phyloP scores from a whole-genome alignment of 2,329 filamentous ascomycete species.

The Clarireedia hainanense region DNA sequence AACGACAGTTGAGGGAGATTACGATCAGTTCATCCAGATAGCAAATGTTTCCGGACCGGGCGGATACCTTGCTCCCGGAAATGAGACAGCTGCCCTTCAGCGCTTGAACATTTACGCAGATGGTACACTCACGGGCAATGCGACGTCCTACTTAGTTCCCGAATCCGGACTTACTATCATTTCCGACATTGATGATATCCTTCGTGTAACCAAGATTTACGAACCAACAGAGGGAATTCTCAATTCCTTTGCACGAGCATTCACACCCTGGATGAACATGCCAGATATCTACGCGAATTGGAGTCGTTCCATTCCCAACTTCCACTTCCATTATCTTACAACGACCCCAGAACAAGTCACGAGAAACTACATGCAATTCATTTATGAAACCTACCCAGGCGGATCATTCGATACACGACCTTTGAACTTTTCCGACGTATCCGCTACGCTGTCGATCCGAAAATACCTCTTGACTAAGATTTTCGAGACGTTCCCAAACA shows the following conservation, averaged over 20 bases:
- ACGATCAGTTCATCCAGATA: conserved; percentile 62
- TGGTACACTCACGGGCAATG: conserved; percentile 59
- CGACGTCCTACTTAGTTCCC: conserved; percentile 70
- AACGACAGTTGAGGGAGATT: conserved; percentile 63
- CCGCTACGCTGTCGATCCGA: conserved; percentile 64
- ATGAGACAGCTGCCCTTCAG: conserved; percentile 57
- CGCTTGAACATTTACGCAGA: conserved; percentile 60
- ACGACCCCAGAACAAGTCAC: conserved; percentile 74
- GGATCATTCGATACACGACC: conserved; percentile 66
- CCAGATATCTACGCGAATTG: conserved; percentile 71
- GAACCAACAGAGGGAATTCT: conserved; percentile 65
- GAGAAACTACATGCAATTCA: conserved; percentile 72
- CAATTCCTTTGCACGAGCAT: conserved; percentile 67
- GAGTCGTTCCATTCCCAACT: conserved; percentile 55
- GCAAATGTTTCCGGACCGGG: conserved; percentile 46
- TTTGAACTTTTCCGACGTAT: conserved; percentile 70
- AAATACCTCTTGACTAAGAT: conserved; percentile 62
- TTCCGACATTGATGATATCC: conserved; percentile 73
- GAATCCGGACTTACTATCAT: conserved; percentile 62
- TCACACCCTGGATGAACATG: conserved; percentile 71
- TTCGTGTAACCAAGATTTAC: conserved; percentile 76
- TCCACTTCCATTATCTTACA: conserved; percentile 77
- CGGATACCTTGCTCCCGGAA: conserved; percentile 50
- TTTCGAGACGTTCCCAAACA: conserved; percentile 65
- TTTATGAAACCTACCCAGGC: conserved; percentile 69